Evolutionary conservation across 176 grass and related monocot genomes (phyloP), one percentile per base, ranked within the genome.

Genomic region (Aegilops tauschii): DNA sequence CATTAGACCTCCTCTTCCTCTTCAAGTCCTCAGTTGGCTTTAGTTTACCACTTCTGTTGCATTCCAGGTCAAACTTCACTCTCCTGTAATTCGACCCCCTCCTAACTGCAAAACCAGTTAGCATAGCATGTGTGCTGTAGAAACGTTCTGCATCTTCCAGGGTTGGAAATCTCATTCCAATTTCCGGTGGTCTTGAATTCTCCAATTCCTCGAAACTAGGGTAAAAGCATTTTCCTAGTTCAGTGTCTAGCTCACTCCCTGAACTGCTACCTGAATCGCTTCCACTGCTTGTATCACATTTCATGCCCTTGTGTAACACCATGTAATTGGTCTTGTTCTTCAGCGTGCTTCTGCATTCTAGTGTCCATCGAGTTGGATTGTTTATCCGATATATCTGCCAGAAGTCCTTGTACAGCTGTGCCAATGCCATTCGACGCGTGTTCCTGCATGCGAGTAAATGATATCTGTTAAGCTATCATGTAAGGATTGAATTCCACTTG

Each of bases 91-190:
- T 82, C 14, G 65, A 70, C 37, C 80, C 80, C 65, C 80, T 82
- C 47, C 47, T 82, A 12, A 47, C 31, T 3, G 30, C 65, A 71
- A 82, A 82, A 71, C 80, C 80, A 71, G 66, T 54, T 54, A 82
- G 47, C 20, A 82, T 47, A 58, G 65, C 80, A 71, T 71, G 65
- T 35, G 80, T 70, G 32, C 50, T 56, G 18, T 82, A 82, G 80
- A 82, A 82, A 71, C 66, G 49, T 36, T 82, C 65, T 16, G 80
- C 80, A 21, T 34, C 80, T 71, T 82, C 65, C 18, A 71, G 66
- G 47, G 80, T 71, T 37, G 80, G 80, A 54, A 82, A 82, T 39
- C 69, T 82, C 66, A 82, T 82, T 82, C 80, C 80, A 36, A 68
- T 4, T 82, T 82, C 80, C 36, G 45, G 66, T 71, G 66, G 80